A percentile compares a stretch with the other conserved stretches of the same genome.
Conservation (phyloP, 345 rosid genomes). For the Eutrema heterophyllum region DNA sequence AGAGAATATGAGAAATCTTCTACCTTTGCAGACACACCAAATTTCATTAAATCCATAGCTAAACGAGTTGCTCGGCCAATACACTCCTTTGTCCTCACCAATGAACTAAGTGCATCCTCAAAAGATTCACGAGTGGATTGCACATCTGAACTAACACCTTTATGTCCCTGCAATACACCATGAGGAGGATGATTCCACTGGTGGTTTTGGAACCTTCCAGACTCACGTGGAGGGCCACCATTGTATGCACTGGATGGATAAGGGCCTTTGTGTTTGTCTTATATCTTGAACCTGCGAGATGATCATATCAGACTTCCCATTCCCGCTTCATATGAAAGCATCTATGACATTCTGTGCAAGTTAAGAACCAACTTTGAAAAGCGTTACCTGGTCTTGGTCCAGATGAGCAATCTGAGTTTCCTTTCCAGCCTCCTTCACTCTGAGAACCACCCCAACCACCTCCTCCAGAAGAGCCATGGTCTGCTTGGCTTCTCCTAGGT, state of each 20-base stretch:
- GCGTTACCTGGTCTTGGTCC: constrained; percentile 56
- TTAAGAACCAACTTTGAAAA: background rate
- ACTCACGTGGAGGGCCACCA: constrained; percentile 48
- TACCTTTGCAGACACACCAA: constrained; percentile 76
- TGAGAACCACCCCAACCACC: constrained; percentile 72
- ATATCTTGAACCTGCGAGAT: constrained; percentile 50
- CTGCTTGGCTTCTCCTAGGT: constrained; percentile 93
- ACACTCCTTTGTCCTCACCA: constrained; percentile 90
- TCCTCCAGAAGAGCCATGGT: constrained; percentile 65
- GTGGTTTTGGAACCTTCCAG: constrained; percentile 51
- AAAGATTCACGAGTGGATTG: constrained; percentile 54
- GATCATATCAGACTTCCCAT: constrained; percentile 15
- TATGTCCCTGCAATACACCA: constrained; percentile 39
- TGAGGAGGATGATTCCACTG: constrained; percentile 67
- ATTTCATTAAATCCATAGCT: constrained; percentile 82
- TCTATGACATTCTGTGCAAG: background rate
- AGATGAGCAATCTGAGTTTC: constrained; percentile 71
- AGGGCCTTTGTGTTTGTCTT: constrained; percentile 45
- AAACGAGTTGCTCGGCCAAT: constrained; percentile 92
- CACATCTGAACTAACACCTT: constrained; percentile 45
- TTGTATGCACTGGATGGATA: constrained; percentile 50
- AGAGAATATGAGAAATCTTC: background rate
- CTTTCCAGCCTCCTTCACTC: constrained; percentile 76
- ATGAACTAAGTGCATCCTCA: constrained; percentile 59
- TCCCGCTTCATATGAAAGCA: background rate